A percentile compares a stretch with the other conserved stretches of the same genome.
phyloP scores from a whole-genome alignment of 345 rosid species.

The Linum usitatissimum region DNA sequence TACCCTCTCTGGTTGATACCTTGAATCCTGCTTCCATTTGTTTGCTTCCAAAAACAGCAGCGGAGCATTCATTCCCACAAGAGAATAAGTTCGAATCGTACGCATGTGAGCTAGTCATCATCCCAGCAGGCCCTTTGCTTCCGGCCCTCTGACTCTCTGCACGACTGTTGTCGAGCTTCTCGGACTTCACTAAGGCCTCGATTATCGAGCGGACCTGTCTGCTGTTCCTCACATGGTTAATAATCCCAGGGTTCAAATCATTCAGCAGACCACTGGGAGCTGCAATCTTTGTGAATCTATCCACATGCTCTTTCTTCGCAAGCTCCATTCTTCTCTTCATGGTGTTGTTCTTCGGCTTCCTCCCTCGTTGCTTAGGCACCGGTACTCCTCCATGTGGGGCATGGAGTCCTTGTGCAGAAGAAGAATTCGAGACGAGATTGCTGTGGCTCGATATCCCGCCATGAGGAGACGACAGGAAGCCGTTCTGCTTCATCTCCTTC shows the following conservation, averaged over 20 bases:
- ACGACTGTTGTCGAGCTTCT: conserved; percentile 24
- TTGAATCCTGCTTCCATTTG: conserved; percentile 16
- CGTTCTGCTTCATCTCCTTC: conserved; percentile 86
- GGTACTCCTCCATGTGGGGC: conserved; percentile 37
- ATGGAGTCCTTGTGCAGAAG: conserved; percentile 12
- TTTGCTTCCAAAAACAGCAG: conserved; percentile 22
- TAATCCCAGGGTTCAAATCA: conserved; percentile 82
- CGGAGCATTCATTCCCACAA: conserved; percentile 20
- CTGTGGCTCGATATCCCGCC: conserved; percentile 47
- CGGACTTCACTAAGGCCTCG: conserved; percentile 61
- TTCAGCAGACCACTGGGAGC: conserved; percentile 89
- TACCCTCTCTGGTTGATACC: conserved; percentile 20
- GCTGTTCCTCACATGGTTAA: conserved; percentile 77
- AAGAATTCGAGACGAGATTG: conserved; percentile 16
- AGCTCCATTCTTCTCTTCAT: conserved; percentile 55
- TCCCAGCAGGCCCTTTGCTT: conserved; percentile 16
- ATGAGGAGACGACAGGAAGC: conserved; percentile 62
- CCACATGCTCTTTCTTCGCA: conserved; percentile 67
- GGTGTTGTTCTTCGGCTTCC: conserved; percentile 43
- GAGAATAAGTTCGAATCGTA: conserved; percentile 18
- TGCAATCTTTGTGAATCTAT: conserved; percentile 68
- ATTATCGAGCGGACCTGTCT: conserved; percentile 88
- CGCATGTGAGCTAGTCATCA: conserved; percentile 18
- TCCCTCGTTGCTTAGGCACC: conserved; percentile 56
- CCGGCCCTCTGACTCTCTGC: conserved; percentile 22